A percentile compares a stretch with the other conserved stretches of the same genome.
Conservation (phyloP, 73 alveolate species). For the Loxodes magnus region DNA sequence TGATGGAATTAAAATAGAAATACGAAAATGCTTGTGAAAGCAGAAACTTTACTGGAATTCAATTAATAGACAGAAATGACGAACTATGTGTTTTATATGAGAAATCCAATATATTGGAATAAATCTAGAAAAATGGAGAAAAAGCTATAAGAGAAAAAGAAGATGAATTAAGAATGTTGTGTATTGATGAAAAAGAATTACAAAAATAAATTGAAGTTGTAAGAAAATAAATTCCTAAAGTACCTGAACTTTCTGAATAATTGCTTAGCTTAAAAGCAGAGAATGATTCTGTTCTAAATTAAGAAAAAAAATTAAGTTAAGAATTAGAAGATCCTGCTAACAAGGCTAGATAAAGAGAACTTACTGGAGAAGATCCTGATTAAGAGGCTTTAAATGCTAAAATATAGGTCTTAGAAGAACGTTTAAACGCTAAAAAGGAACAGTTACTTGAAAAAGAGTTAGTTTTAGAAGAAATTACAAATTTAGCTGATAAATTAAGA, state of each 20-base stretch:
- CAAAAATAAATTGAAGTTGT: constrained; percentile 81
- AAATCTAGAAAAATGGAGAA: constrained; percentile 83
- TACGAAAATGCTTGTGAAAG: constrained; percentile 93
- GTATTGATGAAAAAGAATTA: constrained; percentile 73
- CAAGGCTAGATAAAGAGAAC: constrained; percentile 73
- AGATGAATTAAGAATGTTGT: constrained; percentile 87
- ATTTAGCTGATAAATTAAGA: constrained; percentile 87
- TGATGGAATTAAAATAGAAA: constrained; percentile 78
- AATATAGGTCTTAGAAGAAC: constrained; percentile 87
- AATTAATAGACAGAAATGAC: constrained; percentile 92
- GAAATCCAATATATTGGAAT: constrained; percentile 81
- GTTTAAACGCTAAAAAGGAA: constrained; percentile 88
- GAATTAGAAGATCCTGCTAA: constrained; percentile 86
- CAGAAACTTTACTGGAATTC: constrained; percentile 90
- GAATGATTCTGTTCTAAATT: constrained; percentile 32
- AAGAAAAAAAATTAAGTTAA: constrained; percentile 63
- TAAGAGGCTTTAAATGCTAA: constrained; percentile 85
- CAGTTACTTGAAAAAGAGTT: constrained; percentile 83
- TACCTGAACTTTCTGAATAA: constrained; percentile 70
- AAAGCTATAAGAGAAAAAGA: constrained; percentile 83
- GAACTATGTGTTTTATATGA: constrained; percentile 92
- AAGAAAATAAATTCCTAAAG: constrained; percentile 79
- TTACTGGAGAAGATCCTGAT: constrained; percentile 95
- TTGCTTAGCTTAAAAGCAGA: constrained; percentile 59
- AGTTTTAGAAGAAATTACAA: constrained; percentile 87